Evolutionary conservation across 352 stramenopile species (phyloP).

Genomic region (Phytophthora pinifolia): DNA sequence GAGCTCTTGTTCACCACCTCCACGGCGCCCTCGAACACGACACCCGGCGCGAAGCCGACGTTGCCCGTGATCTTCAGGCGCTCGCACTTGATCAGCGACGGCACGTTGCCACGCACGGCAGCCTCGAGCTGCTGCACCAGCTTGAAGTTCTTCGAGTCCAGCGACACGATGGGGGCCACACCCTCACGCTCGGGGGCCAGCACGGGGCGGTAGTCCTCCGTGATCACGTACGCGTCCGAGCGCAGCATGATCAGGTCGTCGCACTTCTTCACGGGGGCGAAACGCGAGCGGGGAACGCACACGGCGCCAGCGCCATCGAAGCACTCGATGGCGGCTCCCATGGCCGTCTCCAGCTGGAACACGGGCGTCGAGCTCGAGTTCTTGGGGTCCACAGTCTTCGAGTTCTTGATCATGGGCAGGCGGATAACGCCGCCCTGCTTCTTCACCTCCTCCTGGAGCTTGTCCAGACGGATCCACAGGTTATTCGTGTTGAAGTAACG

Average conservation of each 20-base stretch:
- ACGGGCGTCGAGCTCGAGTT: conserved; percentile 82
- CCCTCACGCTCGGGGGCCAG: conserved; percentile 94
- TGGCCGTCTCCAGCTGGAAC: conserved; percentile 87
- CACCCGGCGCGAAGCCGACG: conserved; percentile 91
- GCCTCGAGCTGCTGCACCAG: conserved; percentile 97
- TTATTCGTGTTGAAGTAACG: conserved; percentile 92
- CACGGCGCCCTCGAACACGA: conserved; percentile 93
- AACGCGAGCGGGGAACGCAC: conserved; percentile 87
- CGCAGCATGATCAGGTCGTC: conserved; percentile 91
- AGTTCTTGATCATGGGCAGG: conserved; percentile 89
- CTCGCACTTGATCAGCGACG: conserved; percentile 95
- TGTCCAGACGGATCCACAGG: conserved; percentile 88
- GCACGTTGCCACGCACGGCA: conserved; percentile 91
- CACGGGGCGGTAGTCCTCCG: conserved; percentile 93
- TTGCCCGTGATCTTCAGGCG: conserved; percentile 95
- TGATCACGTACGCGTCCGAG: conserved; percentile 98
- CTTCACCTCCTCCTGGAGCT: conserved; percentile 77
- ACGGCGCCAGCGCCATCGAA: conserved; percentile 86
- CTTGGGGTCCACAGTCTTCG: conserved; percentile 88
- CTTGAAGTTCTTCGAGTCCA: conserved; percentile 99
- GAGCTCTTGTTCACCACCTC: conserved; percentile 95
- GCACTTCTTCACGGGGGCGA: conserved; percentile 90
- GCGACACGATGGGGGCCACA: conserved; percentile 92
- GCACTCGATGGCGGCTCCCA: conserved; percentile 88
- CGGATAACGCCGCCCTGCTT: conserved; percentile 82